Evolutionary conservation across 805 yeast species (phyloP).

Genomic region (Nakazawaea ishiwadae): DNA sequence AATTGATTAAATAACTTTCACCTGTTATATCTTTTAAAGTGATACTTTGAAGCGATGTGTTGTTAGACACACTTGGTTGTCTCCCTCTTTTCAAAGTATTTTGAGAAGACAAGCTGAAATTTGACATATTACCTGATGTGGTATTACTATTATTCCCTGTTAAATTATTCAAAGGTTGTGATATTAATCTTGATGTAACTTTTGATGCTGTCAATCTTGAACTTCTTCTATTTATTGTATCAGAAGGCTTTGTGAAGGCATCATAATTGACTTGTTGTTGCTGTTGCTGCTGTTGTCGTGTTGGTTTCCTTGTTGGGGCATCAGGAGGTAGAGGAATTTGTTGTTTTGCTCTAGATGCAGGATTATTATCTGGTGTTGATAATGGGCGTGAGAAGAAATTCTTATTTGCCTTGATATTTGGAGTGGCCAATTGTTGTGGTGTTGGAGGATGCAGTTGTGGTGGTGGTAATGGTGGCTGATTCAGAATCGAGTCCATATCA

Average conservation of each 20-base stretch:
- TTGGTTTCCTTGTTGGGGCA: slow-evolving; percentile 34
- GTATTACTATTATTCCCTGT: slow-evolving; percentile 9
- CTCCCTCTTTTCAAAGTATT: slow-evolving; percentile 14
- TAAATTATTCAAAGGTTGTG: slow-evolving; percentile 30
- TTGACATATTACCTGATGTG: neutral
- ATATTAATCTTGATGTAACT: slow-evolving; percentile 42
- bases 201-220: slow-evolving; percentile 34
- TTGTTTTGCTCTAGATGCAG: slow-evolving; percentile 37
- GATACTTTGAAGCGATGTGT: slow-evolving; percentile 9
- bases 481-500: slow-evolving; percentile 15
- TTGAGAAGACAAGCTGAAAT: neutral
- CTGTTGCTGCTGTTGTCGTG: too few species aligned
- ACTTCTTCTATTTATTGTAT: slow-evolving; percentile 12
- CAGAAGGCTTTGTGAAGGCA: slow-evolving; percentile 10
- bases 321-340: slow-evolving; percentile 23
- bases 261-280: slow-evolving; percentile 10
- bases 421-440: slow-evolving; percentile 13
- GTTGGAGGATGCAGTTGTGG: slow-evolving; percentile 9
- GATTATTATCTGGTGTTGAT: slow-evolving; percentile 12
- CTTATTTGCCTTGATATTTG: slow-evolving; percentile 21
- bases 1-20: slow-evolving; percentile 38
- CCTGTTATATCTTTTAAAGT: slow-evolving; percentile 8
- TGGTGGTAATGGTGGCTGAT: slow-evolving; percentile 5
- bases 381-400: slow-evolving; percentile 12
- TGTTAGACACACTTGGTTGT: slow-evolving; percentile 9